Evolutionary conservation across 2,329 filamentous ascomycete species (phyloP), one percentile per base, ranked within the genome.

Genomic region (Phaeophleospora eucalypticola): DNA sequence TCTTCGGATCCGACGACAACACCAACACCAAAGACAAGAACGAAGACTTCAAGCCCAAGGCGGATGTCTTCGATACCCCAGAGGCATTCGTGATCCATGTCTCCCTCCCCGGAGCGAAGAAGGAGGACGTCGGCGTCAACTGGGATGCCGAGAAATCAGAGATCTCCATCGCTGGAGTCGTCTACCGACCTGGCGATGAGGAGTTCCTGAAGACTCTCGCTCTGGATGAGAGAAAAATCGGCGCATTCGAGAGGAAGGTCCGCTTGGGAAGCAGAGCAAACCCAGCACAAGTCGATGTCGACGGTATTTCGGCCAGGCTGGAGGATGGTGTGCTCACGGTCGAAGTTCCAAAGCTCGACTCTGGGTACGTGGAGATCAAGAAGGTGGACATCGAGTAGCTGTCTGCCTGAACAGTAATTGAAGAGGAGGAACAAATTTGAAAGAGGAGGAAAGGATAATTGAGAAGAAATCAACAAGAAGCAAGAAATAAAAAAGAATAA

Each of bases 261-360:
- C 74, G 76, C 20, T 72, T 94, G 19, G 76, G 71, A 14, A 76
- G 71, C 40, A 60, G 71, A 42, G 71, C 72, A 7, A 74, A 74
- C 21, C 78, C 79, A 21, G 81, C 82, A 6, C 75, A 78, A 53
- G 72, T 93, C 14, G 83, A 89, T 58, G 78, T 74, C 1, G 77
- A 83, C 40, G 74, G 69, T 18, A 91, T 93, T 61, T 77, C 74
- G 2, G 87, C 87, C 2, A 88, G 82, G 69, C 76, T 94, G 68
- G 84, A 89, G 65, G 85, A 93, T 62, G 88, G 88, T 4, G 71
- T 94, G 1, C 66, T 94, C 56, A 73, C 83, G 29, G 75, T 94
- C n/a, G 82, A 79, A n/a, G 80, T 94, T 1, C 86, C 86, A 6
- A 90, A 89, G 72, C 60, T 79, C 6, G 81, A 85, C 62, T 79